A percentile compares a stretch with the other conserved stretches of the same genome.
These are phyloP conservation scores for Silene noctiflora DNA, from an alignment of 179 eudicot species.

Conservation along the genomic window DNA sequence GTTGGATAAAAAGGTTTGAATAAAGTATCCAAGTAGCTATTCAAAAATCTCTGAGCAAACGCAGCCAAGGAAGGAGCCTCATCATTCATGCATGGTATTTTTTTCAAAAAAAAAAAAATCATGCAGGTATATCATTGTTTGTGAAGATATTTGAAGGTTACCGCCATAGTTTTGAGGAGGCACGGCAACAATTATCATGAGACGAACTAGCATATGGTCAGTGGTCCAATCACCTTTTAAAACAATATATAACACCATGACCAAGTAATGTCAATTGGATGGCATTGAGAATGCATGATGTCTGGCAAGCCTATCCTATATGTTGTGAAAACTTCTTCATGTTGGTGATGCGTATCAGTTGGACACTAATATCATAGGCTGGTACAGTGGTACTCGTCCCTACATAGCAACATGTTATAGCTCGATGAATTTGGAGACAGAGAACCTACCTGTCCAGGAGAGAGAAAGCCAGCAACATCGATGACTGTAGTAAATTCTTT, in stretches of 20 bases:
- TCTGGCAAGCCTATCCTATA: background rate
- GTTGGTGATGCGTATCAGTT: too few relatives aligned
- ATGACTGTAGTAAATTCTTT: constrained; percentile 71
- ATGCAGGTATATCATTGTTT: too few relatives aligned
- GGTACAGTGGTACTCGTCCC: background rate
- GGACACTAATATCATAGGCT: background rate
- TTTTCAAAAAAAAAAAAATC: too few relatives aligned
- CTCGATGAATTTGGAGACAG: background rate
- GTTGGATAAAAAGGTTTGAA: too few relatives aligned
- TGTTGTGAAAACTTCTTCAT: background rate
- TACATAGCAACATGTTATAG: background rate
- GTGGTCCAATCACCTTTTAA: background rate
- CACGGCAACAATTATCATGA: too few relatives aligned
- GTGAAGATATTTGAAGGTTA: too few relatives aligned
- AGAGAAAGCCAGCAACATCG: constrained; percentile 96
- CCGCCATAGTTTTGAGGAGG: too few relatives aligned
- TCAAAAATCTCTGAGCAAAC: too few relatives aligned
- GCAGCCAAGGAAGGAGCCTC: too few relatives aligned
- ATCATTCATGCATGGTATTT: too few relatives aligned
- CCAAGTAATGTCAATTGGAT: background rate
- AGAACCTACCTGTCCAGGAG: constrained; percentile 74
- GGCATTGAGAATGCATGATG: background rate
- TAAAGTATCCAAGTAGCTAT: too few relatives aligned
- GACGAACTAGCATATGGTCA: background rate
- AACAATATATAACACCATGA: background rate